Percentiles rank a stretch among this genome's conserved stretches.
phyloP scores from a whole-genome alignment of 1,284 basidiomycete species.

The Heterobasidion annosum region DNA sequence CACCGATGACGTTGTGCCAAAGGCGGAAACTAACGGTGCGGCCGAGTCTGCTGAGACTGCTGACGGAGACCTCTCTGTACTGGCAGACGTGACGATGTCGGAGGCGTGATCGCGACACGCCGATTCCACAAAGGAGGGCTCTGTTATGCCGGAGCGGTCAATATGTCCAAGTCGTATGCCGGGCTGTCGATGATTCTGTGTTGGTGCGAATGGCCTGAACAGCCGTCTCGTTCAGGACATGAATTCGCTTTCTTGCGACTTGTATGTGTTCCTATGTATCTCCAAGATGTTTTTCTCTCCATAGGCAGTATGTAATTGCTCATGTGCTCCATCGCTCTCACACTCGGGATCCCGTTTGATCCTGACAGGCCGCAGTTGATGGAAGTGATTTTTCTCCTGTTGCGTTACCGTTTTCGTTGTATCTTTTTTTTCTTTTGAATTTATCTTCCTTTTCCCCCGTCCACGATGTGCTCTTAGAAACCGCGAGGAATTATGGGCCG shows the following conservation, averaged over 20 bases:
- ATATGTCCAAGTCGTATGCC: no score
- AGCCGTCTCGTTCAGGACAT: neutral
- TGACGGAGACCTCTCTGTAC: constrained; percentile 23
- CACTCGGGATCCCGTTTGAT: neutral
- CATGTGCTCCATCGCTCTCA: neutral
- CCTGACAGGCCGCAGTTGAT: neutral
- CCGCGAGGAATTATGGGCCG: no score
- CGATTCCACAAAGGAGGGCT: no score
- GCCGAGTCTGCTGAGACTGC: constrained; percentile 9
- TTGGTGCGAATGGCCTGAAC: neutral
- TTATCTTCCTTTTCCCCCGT: no score
- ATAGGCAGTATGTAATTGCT: neutral
- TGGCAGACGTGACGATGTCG: constrained; percentile 38
- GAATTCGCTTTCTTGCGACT: neutral
- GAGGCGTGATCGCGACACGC: constrained; percentile 21
- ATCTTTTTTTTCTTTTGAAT: no score
- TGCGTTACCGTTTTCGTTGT: neutral
- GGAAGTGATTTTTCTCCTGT: neutral
- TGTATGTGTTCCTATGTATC: no score
- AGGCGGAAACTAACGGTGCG: neutral
- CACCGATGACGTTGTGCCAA: constrained; percentile 3
- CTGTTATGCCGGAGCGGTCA: no score
- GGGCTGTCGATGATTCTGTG: neutral
- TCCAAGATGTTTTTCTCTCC: no score
- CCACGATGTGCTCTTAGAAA: no score